Percentiles rank a stretch among this genome's conserved stretches.
phyloP scores from a whole-genome alignment of 192 early-diverging fungal genomes.

The Backusella australiensis region DNA sequence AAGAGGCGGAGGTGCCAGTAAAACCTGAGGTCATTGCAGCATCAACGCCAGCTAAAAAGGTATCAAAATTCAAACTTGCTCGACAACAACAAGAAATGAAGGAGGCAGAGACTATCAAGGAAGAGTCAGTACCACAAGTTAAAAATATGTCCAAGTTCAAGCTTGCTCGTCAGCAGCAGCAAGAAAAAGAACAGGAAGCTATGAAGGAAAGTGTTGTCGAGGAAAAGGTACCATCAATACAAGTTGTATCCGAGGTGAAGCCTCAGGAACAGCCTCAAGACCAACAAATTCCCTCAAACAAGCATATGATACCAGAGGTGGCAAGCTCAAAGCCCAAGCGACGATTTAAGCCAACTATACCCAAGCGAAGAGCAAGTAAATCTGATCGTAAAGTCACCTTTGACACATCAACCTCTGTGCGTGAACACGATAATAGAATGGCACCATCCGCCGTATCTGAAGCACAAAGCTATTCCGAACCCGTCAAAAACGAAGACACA shows the following conservation, averaged over 20 bases:
- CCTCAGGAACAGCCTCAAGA: neutral
- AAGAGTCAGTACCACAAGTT: neutral
- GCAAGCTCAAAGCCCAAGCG: neutral
- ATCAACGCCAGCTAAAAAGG: slow-evolving; percentile 17
- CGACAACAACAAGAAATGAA: slow-evolving; percentile 5
- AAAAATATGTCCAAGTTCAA: slow-evolving; percentile 18
- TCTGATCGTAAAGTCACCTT: slow-evolving; percentile 15
- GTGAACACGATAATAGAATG: slow-evolving; percentile 17
- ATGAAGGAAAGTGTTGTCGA: neutral
- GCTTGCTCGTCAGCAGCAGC: neutral
- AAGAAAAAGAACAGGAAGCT: neutral
- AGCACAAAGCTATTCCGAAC: slow-evolving; percentile 8
- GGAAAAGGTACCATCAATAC: neutral
- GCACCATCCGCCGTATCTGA: slow-evolving; percentile 9
- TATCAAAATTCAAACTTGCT: slow-evolving; percentile 29
- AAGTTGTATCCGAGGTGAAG: neutral
- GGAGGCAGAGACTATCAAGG: neutral
- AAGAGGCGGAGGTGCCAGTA: neutral
- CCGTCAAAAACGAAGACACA: slow-evolving; percentile 3
- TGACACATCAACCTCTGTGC: slow-evolving; percentile 9
- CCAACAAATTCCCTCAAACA: neutral
- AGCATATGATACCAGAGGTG: neutral
- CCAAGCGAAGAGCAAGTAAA: neutral
- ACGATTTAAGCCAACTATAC: neutral
- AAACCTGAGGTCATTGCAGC: neutral